Conservation (phyloP, 1,284 basidiomycete species). For the Bjerkandera adusta region DNA sequence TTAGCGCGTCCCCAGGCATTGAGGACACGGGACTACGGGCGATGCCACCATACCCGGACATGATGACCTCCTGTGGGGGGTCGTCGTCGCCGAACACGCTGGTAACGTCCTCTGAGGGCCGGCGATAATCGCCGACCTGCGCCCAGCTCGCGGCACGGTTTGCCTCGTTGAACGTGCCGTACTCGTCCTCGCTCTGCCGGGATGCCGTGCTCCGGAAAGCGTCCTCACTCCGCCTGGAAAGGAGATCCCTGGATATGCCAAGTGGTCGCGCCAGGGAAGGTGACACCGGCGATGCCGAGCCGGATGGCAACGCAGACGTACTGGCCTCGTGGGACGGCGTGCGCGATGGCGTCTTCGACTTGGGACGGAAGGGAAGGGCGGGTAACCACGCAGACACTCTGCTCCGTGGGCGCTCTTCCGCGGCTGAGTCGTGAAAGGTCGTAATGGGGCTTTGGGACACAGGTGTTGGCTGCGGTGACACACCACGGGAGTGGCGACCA, state of each 20-base stretch:
- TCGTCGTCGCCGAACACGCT: conserved; percentile 39
- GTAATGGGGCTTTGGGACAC: conserved; percentile 10
- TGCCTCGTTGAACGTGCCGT: conserved; percentile 35
- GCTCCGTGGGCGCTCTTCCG: conserved; percentile 27
- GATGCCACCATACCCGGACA: conserved; percentile 53
- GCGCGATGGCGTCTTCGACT: conserved; percentile 14
- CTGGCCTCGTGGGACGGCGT: conserved; percentile 15
- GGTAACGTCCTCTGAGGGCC: conserved; percentile 42
- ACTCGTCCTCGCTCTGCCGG: conserved; percentile 23
- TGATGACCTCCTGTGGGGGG: conserved; percentile 42
- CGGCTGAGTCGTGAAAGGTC: conserved; percentile 8
- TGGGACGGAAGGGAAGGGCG: conserved; percentile 18
- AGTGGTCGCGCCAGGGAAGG: not conserved
- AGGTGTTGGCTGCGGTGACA: conserved; percentile 7
- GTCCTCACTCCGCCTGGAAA: conserved; percentile 31
- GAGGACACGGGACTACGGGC: conserved; percentile 40
- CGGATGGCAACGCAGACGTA: conserved; percentile 16
- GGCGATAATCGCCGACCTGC: conserved; percentile 41
- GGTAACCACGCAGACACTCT: too few species aligned
- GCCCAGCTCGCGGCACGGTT: conserved; percentile 67
- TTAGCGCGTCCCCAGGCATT: conserved; percentile 35
- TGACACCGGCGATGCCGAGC: conserved; percentile 10
- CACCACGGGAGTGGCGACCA: conserved; percentile 6
- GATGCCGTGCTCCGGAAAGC: conserved; percentile 26
- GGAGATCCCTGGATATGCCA: conserved; percentile 11